Base-by-base conservation (phyloP, 331 rosid species). In the Arachis monticola region DNA sequence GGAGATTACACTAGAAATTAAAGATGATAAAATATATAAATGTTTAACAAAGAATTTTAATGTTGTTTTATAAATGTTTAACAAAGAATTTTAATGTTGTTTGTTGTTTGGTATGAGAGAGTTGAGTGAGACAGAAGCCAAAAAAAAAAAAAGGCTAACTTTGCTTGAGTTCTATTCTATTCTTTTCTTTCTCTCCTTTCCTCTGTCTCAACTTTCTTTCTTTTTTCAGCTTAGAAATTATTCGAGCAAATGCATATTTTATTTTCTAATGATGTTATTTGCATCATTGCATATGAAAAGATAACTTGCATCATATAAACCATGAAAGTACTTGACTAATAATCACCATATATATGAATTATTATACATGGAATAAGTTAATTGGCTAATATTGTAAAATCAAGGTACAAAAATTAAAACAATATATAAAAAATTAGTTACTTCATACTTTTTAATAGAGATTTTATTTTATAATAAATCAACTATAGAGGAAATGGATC, bases 81-180 rank as follows among this genome's bases (percentile, higher is more conserved):
- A 35, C 40, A 35, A 5, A 67, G 73, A 76, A 84, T 84, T 74
- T 74, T 80, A 72, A 12, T 80, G 5, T 22, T 31, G 27, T 53
- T 59, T n/a, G 17, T 27, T 11, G 31, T 73, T 64, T 31, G 80
- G 5, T 7, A 31, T 60, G 66, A 52, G 13, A 72, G 77, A 67
- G 50, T 3, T 51, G 80, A 80, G 81, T 75, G 73, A 81, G 32
- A 60, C 9, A 64, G 77, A 88, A 71, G 93, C 77, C 69, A 82
- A 27, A 27, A 27, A 80, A 81, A 77, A 87, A 87, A 85, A 86
- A 86, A 83, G 93, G 90, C 88, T 72, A 82, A 57, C 81, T 57
- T 77, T 59, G 71, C 76, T 70, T 48, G 51, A 38, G 52, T 77
- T 70, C 65, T 57, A 38, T 38, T 77, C 60, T 80, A 80, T 89